Evolutionary conservation across 805 yeast species (phyloP).

Genomic region (Starmerella cellae): DNA sequence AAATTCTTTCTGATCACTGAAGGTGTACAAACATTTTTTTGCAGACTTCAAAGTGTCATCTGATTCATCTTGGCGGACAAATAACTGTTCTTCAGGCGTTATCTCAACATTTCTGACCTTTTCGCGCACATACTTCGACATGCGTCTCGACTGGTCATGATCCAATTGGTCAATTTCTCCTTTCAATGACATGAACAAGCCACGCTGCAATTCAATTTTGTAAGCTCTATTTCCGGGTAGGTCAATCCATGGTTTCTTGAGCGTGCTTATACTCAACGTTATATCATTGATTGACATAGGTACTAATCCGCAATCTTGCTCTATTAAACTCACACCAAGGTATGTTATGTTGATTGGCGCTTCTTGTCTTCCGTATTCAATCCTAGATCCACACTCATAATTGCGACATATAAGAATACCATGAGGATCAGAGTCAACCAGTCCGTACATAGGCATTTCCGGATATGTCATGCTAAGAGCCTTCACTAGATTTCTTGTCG

Average conservation of each 20-base stretch:
- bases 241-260: slow-evolving; percentile 23
- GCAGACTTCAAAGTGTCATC: too few species aligned
- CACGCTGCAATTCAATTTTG: slow-evolving; percentile 42
- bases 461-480: slow-evolving; percentile 25
- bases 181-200: slow-evolving; percentile 38
- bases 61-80: too few species aligned
- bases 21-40: too few species aligned
- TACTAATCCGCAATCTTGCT: slow-evolving; percentile 27
- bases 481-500: slow-evolving; percentile 35
- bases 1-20: too few species aligned
- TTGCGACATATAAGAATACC: slow-evolving; percentile 41
- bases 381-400: slow-evolving; percentile 25
- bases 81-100: background rate
- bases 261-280: slow-evolving; percentile 24
- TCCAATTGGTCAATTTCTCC: slow-evolving; percentile 43
- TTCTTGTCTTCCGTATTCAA: slow-evolving; percentile 9
- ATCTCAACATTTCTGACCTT: slow-evolving; percentile 2
- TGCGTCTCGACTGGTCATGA: slow-evolving; percentile 10
- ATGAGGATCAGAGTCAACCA: slow-evolving; percentile 54
- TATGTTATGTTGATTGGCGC: slow-evolving; percentile 18
- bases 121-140: slow-evolving; percentile 16
- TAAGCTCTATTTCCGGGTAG: slow-evolving; percentile 11
- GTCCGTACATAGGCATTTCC: slow-evolving; percentile 32
- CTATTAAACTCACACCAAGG: slow-evolving; percentile 35
- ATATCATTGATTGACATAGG: slow-evolving; percentile 26